A percentile compares a stretch with the other conserved stretches of the same genome.
phyloP scores from a whole-genome alignment of 164 flowering plant genomes.

The Litsea cubeba region DNA sequence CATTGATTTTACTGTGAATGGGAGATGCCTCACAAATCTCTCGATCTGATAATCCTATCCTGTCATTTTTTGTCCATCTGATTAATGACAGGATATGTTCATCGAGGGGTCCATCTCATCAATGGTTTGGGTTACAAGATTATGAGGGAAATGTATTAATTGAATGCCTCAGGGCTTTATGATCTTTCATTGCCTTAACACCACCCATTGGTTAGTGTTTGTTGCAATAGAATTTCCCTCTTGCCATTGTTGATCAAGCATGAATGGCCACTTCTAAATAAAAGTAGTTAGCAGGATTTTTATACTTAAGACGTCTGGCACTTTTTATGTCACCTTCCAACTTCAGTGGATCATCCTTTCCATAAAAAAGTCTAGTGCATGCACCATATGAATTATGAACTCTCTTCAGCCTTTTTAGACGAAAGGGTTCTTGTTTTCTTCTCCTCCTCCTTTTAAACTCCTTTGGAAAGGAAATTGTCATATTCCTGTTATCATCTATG shows the following conservation, averaged over 20 bases:
- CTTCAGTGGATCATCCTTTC: background rate
- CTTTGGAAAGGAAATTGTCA: too few relatives aligned
- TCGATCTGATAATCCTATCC: background rate
- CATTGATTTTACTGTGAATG: background rate
- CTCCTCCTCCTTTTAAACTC: background rate
- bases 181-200: background rate
- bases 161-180: background rate
- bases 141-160: background rate
- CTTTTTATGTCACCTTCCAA: background rate
- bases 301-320: background rate
- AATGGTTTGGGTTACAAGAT: background rate
- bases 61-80: background rate
- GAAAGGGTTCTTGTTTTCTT: background rate
- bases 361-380: background rate
- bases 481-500: background rate
- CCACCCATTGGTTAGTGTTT: background rate
- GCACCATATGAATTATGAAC: background rate
- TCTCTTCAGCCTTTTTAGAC: background rate
- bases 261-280: background rate
- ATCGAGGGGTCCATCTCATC: background rate
- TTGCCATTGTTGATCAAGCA: background rate
- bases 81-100: too few relatives aligned
- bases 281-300: background rate
- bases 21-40: background rate
- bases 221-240: background rate